Evolutionary conservation across 2,329 filamentous ascomycete genomes (phyloP).

Genomic region (Penicillium sp.): DNA sequence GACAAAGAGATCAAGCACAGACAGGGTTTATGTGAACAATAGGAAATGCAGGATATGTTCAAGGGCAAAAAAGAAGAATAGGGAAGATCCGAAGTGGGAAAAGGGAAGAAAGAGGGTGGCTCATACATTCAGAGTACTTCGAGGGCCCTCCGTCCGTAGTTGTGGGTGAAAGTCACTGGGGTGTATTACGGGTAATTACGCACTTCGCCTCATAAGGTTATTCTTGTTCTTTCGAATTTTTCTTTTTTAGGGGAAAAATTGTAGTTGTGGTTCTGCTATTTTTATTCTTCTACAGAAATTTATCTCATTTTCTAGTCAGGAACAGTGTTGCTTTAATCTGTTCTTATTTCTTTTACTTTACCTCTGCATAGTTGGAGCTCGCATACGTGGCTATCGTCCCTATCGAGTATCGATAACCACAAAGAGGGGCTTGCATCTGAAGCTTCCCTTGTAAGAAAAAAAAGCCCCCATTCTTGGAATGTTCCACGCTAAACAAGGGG

Average conservation of each 20-base stretch:
- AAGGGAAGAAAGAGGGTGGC: slow-evolving; percentile 6
- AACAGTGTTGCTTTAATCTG: not conserved
- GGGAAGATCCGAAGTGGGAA: not conserved
- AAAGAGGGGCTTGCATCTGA: slow-evolving; percentile 8
- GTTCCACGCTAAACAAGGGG: not conserved
- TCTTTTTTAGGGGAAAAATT: not conserved
- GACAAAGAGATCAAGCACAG: slow-evolving; percentile 12
- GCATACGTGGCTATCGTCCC: slow-evolving; percentile 5
- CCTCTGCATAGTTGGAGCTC: not conserved
- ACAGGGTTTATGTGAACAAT: slow-evolving; percentile 12
- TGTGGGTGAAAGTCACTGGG: slow-evolving; percentile 10
- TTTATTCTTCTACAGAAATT: not conserved
- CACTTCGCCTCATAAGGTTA: slow-evolving; percentile 1
- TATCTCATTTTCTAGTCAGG: not conserved
- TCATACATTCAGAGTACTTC: slow-evolving; percentile 14
- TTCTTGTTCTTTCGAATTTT: not conserved
- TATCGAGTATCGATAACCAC: slow-evolving; percentile 12
- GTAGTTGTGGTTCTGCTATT: not conserved
- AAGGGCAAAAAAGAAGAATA: slow-evolving; percentile 5
- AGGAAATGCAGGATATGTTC: slow-evolving; percentile 4
- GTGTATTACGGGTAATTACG: slow-evolving; percentile 13
- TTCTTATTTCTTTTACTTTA: not conserved
- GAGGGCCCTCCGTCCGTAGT: not conserved
- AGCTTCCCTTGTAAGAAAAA: slow-evolving; percentile 4
- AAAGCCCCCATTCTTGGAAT: slow-evolving; percentile 4